A percentile compares a stretch with the other conserved stretches of the same genome.
phyloP scores from a whole-genome alignment of 129 eudicot genomes.

The Lonicera japonica region DNA sequence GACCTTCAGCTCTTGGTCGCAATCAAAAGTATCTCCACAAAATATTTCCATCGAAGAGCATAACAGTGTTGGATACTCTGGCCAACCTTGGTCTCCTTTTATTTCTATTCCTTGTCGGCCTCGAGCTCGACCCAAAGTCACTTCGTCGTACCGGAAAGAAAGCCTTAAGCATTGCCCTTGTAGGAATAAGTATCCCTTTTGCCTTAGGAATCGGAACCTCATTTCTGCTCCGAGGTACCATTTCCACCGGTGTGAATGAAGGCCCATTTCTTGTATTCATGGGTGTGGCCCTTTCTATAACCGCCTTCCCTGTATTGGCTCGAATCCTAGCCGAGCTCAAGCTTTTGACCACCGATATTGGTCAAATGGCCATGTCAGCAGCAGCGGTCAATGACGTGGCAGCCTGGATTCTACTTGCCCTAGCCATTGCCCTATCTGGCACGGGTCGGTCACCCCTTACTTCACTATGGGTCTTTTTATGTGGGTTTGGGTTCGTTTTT shows the following conservation, averaged over 20 bases:
- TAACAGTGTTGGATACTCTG: conserved; percentile 72
- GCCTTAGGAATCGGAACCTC: conserved; percentile 61
- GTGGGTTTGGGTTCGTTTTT: conserved; percentile 47
- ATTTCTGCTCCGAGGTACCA: conserved; percentile 37
- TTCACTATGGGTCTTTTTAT: conserved; percentile 62
- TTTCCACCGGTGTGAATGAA: conserved; percentile 37
- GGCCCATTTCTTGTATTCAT: conserved; percentile 75
- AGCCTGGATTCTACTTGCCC: conserved; percentile 76
- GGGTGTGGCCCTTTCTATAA: conserved; percentile 87
- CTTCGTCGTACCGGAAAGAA: conserved; percentile 57
- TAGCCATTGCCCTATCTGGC: conserved; percentile 75
- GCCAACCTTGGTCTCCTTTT: conserved; percentile 77
- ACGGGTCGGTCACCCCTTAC: conserved; percentile 46
- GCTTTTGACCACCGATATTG: conserved; percentile 80
- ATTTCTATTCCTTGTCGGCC: conserved; percentile 73
- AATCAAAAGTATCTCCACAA: conserved; percentile 40
- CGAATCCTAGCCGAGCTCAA: conserved; percentile 82
- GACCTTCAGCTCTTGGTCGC: conserved; percentile 80
- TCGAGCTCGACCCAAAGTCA: conserved; percentile 59
- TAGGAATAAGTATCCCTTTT: conserved; percentile 66
- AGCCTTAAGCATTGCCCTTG: conserved; percentile 49
- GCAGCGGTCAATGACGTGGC: conserved; percentile 84
- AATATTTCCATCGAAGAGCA: conserved; percentile 55
- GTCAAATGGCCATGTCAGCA: conserved; percentile 90
- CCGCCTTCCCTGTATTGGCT: conserved; percentile 84